These are phyloP conservation scores for Alternaria ventricosa DNA, from an alignment of 2,329 filamentous ascomycete genomes.

Conservation along the genomic window DNA sequence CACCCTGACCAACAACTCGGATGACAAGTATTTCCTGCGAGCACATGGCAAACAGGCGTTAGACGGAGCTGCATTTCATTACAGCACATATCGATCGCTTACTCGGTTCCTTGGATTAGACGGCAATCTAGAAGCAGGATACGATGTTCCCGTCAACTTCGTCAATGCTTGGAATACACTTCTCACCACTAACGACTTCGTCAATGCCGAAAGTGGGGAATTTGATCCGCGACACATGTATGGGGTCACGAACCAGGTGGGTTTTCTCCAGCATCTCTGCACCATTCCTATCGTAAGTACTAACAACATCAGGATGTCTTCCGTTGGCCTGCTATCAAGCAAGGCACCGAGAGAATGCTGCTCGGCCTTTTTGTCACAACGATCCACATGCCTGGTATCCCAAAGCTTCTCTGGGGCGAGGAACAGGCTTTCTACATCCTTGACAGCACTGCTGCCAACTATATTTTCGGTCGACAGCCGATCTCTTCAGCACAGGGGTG, in stretches of 20 bases:
- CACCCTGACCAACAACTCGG: neutral
- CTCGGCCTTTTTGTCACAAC: neutral
- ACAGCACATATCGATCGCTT: slow-evolving; percentile 68
- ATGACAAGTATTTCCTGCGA: neutral
- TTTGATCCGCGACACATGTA: slow-evolving; percentile 71
- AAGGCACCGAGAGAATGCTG: neutral
- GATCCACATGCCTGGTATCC: neutral
- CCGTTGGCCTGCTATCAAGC: neutral
- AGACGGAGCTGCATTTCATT: slow-evolving; percentile 68
- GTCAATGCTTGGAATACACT: slow-evolving; percentile 63
- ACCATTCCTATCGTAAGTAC: neutral
- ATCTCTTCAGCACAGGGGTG: slow-evolving; percentile 68
- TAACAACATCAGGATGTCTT: neutral
- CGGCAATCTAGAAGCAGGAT: slow-evolving; percentile 44
- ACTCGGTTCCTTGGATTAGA: slow-evolving; percentile 67
- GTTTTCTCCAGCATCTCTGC: slow-evolving; percentile 62
- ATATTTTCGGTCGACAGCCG: slow-evolving; percentile 69
- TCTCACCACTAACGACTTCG: slow-evolving; percentile 64
- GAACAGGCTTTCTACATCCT: slow-evolving; percentile 70
- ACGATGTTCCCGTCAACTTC: slow-evolving; percentile 51
- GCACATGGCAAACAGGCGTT: slow-evolving; percentile 49
- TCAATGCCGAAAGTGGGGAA: slow-evolving; percentile 65
- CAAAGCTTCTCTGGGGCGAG: slow-evolving; percentile 46
- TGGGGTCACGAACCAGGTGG: slow-evolving; percentile 70
- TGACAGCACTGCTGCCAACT: slow-evolving; percentile 69